Evolutionary conservation across 2,329 filamentous ascomycete genomes (phyloP), one percentile per base, ranked within the genome.

Genomic region (Acarospora socialis): DNA sequence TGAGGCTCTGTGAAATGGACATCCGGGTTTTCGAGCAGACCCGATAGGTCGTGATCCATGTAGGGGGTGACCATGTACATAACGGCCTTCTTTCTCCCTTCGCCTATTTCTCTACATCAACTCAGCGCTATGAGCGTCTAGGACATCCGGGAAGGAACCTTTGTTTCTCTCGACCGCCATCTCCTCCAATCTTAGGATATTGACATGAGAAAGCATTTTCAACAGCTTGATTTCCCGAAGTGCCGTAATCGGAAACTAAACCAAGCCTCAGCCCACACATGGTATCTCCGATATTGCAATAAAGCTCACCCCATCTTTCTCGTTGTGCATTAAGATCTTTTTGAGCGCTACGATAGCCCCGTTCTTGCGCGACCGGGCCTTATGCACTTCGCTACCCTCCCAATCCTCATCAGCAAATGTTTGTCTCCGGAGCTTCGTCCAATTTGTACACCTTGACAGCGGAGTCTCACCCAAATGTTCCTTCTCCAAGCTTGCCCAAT

Each of bases 41-140:
- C 90, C 6, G 87, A 92, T n/a, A 98, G 69, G 57, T 98, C 90
- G 58, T 98, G 90, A 47, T 95, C 86, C 84, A 95, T 94, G 56
- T 98, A 98, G 5, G 87, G 90, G 26, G 78, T 94, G 31, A 92
- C 87, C 90, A 98, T 98, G 59, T 95, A 95, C 66, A 98, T 84
- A 45, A 86, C 86, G 48, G 55, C 66, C 58, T 61, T 70, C 55
- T 81, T 84, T 44, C 77, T 71, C 55, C 82, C 81, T 52, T 87
- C 80, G 46, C 71, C 73, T 39, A n/a, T n/a, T n/a, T n/a, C n/a
- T n/a, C n/a, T n/a, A n/a, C n/a, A n/a, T n/a, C n/a, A n/a, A n/a
- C n/a, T n/a, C n/a, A n/a, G n/a, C n/a, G n/a, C n/a, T n/a, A n/a
- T n/a, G n/a, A n/a, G n/a, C n/a, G n/a, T n/a, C n/a, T n/a, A n/a